Conservation (phyloP, 768 basidiomycete genomes). For the Hemileccinum rubropunctum region DNA sequence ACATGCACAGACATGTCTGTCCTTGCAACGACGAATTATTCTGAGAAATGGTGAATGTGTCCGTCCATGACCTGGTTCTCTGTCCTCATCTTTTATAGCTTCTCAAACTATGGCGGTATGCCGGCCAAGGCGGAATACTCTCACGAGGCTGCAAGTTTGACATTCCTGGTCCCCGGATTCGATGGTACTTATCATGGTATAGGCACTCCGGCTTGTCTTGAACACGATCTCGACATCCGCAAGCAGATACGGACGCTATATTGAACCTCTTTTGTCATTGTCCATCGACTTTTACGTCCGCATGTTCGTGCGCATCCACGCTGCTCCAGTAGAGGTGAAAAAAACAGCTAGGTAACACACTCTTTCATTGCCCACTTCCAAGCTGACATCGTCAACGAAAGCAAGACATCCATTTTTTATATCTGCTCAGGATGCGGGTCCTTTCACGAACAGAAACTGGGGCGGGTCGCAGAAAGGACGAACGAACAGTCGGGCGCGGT, state of each 20-base stretch:
- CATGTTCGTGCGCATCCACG: slow-evolving; percentile 77
- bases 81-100: slow-evolving; percentile 47
- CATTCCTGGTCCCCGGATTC: background rate
- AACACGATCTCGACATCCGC: slow-evolving; percentile 84
- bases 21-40: slow-evolving; percentile 88
- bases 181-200: slow-evolving; percentile 3
- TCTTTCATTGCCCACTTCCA: background rate
- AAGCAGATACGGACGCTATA: slow-evolving; percentile 87
- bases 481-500: slow-evolving; percentile 52
- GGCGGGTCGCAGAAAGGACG: slow-evolving; percentile 62
- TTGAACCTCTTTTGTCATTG: slow-evolving; percentile 83
- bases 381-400: slow-evolving; percentile 32
- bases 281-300: slow-evolving; percentile 98
- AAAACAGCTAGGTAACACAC: slow-evolving; percentile 67
- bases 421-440: slow-evolving; percentile 84
- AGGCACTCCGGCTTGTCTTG: slow-evolving; percentile 75
- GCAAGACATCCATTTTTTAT: slow-evolving; percentile 84
- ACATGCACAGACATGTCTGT: slow-evolving; percentile 97
- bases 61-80: background rate
- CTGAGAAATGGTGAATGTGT: slow-evolving; percentile 85
- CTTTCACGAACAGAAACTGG: slow-evolving; percentile 83
- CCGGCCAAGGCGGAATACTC: slow-evolving; percentile 88
- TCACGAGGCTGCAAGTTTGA: slow-evolving; percentile 78
- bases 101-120: slow-evolving; percentile 90
- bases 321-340: slow-evolving; percentile 82